Evolutionary conservation across 208 protist species (phyloP), one percentile per base, ranked within the genome.

Genomic region (Crithidia expoeki): DNA sequence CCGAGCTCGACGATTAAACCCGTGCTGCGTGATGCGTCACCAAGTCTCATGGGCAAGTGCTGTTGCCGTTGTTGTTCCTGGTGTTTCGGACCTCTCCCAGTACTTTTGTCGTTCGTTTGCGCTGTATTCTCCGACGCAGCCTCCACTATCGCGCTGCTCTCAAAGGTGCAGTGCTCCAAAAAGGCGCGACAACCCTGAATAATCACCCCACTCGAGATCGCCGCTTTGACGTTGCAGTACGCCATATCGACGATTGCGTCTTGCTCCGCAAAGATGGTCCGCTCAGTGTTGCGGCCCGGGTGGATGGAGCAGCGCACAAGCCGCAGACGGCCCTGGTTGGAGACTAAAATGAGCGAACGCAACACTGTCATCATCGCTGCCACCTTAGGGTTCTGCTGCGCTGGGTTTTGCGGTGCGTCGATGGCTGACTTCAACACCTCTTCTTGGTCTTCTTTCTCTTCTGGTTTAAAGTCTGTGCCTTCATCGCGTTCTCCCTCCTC

Each of bases 1-100:
- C 84, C 86, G 16, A 92, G 75, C 72, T 94, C 86, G 5, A 89
- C 86, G 60, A 86, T 85, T 12, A 94, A 58, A 9, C 89, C 89
- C 9, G 89, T 88, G 47, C 61, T 55, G 44, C 81, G 80, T 38
- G 61, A 44, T 16, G 51, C 28, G 47, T 89, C 77, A n/a, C 49
- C 47, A 9, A 85, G 71, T 4, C 38, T 59, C 14, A 74, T 50
- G 21, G 59, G 53, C 38, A n/a, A n/a, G n/a, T n/a, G n/a, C n/a
- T n/a, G n/a, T n/a, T n/a, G n/a, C n/a, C n/a, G n/a, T n/a, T n/a
- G n/a, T n/a, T n/a, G n/a, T n/a, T n/a, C n/a, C n/a, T n/a, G n/a
- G n/a, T n/a, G n/a, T n/a, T n/a, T n/a, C n/a, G n/a, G n/a, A n/a
- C n/a, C n/a, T n/a, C n/a, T n/a, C n/a, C n/a, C n/a, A n/a, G n/a